Base-by-base conservation (phyloP, 257 asterid species). In the Lycium ferocissimum region DNA sequence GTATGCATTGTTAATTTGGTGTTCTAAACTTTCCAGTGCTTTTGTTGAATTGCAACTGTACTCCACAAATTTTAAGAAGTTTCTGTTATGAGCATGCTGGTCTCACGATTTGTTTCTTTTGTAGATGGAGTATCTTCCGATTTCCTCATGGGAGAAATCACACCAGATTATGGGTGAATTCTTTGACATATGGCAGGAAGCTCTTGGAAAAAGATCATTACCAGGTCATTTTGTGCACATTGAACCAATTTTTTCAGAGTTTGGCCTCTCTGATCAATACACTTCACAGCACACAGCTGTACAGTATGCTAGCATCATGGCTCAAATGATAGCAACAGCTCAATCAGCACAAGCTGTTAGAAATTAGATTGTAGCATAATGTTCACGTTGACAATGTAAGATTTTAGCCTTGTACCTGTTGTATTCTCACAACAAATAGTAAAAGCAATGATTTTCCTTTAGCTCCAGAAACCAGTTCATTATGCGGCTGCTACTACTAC, bases 91-190 rank as follows among this genome's bases (percentile, higher is more conserved):
- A n/a, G 67, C 67, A 61, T 61, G 67, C 3, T 61, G 67, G 26
- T 61, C 38, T 84, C 38, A 81, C 40, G 22, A 15, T 13, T 26
- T 70, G 83, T 83, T 78, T 84, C 9, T 56, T 65, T 92, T 90
- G 92, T 94, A 96, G 99, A 93, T 96, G 96, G 98, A 96, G 90
- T 93, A 93, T 86, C 91, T 90, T 38, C 98, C 98, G 61, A 88
- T 94, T 72, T 96, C 98, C 71, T 94, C 98, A 14, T 93, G 99
- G 98, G 94, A 26, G 33, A 26, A 26, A 26, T 26, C 33, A 26
- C 33, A 26, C 33, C 33, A 26, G 33, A 26, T 26, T 26, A 26
- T 26, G 33, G 33, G 33, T 26, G 33, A 26, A 26, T 26, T 26
- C 33, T 26, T 26, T 26, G 97, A 96, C 75, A 88, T 93, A 38